phyloP scores from a whole-genome alignment of 1,284 basidiomycete species.

The Fomitiporia mediterranea region DNA sequence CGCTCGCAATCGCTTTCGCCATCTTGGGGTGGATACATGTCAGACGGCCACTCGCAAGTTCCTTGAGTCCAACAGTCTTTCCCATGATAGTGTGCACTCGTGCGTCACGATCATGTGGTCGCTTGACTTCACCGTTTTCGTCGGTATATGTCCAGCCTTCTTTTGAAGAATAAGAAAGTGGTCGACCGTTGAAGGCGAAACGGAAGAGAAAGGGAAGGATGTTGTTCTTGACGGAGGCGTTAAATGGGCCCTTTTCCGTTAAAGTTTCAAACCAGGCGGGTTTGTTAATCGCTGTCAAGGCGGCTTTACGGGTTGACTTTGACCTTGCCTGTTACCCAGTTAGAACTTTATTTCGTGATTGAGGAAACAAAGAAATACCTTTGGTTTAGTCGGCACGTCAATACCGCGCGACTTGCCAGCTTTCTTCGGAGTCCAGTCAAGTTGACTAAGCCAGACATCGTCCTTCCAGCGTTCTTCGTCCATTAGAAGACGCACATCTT shows the following conservation, averaged over 20 bases:
- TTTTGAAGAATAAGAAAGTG: constrained; percentile 57
- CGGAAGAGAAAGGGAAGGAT: constrained; percentile 78
- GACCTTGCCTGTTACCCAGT: background rate
- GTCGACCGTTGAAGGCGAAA: constrained; percentile 68
- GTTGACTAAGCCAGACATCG: constrained; percentile 85
- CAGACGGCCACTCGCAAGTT: constrained; percentile 38
- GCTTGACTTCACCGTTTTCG: constrained; percentile 31
- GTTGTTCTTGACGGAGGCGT: constrained; percentile 54
- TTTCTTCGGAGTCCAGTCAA: constrained; percentile 93
- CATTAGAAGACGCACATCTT: constrained; percentile 49
- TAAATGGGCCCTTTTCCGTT: constrained; percentile 37
- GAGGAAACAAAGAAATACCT: constrained; percentile 1
- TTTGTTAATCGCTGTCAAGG: constrained; percentile 22
- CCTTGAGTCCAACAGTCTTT: constrained; percentile 37
- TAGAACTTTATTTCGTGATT: background rate
- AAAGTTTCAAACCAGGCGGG: constrained; percentile 82
- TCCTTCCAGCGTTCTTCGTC: constrained; percentile 54
- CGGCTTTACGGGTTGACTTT: constrained; percentile 1
- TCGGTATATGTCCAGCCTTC: constrained; percentile 64
- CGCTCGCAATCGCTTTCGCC: constrained; percentile 38
- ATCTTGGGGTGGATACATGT: constrained; percentile 36
- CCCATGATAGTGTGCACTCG: constrained; percentile 39
- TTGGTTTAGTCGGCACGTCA: constrained; percentile 11
- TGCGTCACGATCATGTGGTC: constrained; percentile 36
- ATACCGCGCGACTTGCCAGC: constrained; percentile 69